Conservation (phyloP, 2,329 filamentous ascomycete species). For the Xylaria sp. region DNA sequence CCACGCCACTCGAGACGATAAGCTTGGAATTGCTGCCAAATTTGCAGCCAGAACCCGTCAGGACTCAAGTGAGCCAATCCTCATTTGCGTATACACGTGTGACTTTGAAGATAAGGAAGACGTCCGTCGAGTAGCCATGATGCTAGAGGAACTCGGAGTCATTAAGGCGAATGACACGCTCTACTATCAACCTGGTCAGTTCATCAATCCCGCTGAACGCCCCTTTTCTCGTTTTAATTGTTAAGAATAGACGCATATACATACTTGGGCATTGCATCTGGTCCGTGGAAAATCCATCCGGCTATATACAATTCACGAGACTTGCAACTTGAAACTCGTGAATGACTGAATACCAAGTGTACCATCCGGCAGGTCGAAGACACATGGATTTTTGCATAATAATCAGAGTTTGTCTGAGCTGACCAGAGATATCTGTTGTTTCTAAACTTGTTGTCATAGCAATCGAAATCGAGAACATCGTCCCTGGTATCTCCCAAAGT, state of each 20-base stretch:
- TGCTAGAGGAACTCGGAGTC: conserved; percentile 70
- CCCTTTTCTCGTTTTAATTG: conserved; percentile 14
- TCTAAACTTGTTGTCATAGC: conserved; percentile 25
- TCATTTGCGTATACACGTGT: conserved; percentile 82
- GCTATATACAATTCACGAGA: conserved; percentile 64
- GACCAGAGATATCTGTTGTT: conserved; percentile 37
- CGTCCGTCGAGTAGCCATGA: conserved; percentile 72
- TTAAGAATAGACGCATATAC: conserved; percentile 70
- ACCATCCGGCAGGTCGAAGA: neutral
- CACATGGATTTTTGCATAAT: neutral
- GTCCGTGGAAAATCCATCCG: conserved; percentile 68
- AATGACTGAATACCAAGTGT: conserved; percentile 34
- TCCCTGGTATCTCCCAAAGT: conserved; percentile 8
- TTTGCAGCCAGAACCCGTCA: conserved; percentile 67
- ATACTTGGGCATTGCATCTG: conserved; percentile 68
- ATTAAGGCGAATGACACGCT: conserved; percentile 63
- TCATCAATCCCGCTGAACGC: neutral
- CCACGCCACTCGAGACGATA: conserved; percentile 71
- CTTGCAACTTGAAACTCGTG: conserved; percentile 42
- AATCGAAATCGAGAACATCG: conserved; percentile 7
- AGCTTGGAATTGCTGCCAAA: conserved; percentile 78
- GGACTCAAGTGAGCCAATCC: conserved; percentile 54
- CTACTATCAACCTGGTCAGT: conserved; percentile 81
- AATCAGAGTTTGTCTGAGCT: conserved; percentile 6
- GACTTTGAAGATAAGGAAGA: conserved; percentile 77